phyloP scores from a whole-genome alignment of 352 stramenopile species.

The Pythium aquatile region DNA sequence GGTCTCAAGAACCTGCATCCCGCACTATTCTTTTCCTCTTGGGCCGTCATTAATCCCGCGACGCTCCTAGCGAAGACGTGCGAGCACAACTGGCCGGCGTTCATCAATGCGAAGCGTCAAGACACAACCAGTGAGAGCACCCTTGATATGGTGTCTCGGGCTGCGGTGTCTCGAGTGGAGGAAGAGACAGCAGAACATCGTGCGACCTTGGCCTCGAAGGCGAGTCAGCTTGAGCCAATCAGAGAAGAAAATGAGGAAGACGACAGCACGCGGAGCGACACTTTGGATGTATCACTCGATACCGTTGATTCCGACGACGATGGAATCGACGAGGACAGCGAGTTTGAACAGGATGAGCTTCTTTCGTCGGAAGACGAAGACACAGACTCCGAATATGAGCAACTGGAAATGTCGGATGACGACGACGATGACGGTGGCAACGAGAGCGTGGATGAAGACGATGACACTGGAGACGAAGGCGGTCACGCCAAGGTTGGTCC shows the following conservation, averaged over 20 bases:
- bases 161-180: conserved; percentile 23
- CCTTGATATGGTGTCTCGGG: conserved; percentile 21
- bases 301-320: conserved; percentile 19
- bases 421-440: conserved; percentile 40
- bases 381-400: conserved; percentile 78
- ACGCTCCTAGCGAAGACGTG: conserved; percentile 67
- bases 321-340: conserved; percentile 64
- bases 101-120: conserved; percentile 48
- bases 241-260: conserved; percentile 19
- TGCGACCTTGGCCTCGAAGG: neutral
- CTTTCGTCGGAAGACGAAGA: conserved; percentile 68
- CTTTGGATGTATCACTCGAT: conserved; percentile 18
- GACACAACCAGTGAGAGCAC: conserved; percentile 19
- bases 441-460: conserved; percentile 23
- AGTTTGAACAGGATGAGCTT: conserved; percentile 84
- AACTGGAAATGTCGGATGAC: conserved; percentile 69
- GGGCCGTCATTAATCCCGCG: conserved; percentile 69
- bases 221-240: conserved; percentile 9
- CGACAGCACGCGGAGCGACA: neutral
- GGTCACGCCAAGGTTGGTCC: conserved; percentile 12
- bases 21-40: conserved; percentile 83
- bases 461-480: conserved; percentile 6
- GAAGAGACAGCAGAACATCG: conserved; percentile 20
- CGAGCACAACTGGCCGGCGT: conserved; percentile 80
- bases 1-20: conserved; percentile 68